Conservation (phyloP, 2,329 filamentous ascomycete species). For the Stenocarpella maydis region DNA sequence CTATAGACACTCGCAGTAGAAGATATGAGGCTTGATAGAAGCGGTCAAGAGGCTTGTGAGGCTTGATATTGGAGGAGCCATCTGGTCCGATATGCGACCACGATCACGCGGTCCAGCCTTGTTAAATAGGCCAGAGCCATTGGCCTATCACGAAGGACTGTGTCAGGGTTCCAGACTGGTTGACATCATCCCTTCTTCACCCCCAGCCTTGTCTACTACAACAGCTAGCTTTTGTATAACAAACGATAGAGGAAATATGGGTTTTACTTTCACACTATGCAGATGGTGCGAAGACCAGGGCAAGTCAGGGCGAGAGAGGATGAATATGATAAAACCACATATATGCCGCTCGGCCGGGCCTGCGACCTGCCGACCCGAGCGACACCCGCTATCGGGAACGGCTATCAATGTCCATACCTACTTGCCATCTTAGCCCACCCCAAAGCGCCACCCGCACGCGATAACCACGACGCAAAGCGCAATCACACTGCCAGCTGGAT, state of each 20-base stretch:
- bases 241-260: no score
- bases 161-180: slow-evolving; percentile 3
- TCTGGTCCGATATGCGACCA: no score
- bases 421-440: background rate
- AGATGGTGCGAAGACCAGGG: background rate
- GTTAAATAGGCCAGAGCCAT: slow-evolving; percentile 14
- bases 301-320: background rate
- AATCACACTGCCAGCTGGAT: background rate
- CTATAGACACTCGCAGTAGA: background rate
- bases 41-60: background rate
- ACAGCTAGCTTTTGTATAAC: background rate
- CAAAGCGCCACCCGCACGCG: slow-evolving; percentile 5
- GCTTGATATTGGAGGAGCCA: background rate
- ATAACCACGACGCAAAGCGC: background rate
- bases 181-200: slow-evolving; percentile 26
- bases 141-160: slow-evolving; percentile 27
- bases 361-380: slow-evolving; percentile 7
- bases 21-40: background rate
- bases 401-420: background rate
- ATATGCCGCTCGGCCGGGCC: background rate
- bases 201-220: slow-evolving; percentile 12
- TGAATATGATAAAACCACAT: background rate
- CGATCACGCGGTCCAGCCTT: slow-evolving; percentile 32
- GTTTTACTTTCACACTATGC: background rate
- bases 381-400: slow-evolving; percentile 17